Conservation (phyloP, 768 basidiomycete genomes). For the Rhizopogon rudus region DNA sequence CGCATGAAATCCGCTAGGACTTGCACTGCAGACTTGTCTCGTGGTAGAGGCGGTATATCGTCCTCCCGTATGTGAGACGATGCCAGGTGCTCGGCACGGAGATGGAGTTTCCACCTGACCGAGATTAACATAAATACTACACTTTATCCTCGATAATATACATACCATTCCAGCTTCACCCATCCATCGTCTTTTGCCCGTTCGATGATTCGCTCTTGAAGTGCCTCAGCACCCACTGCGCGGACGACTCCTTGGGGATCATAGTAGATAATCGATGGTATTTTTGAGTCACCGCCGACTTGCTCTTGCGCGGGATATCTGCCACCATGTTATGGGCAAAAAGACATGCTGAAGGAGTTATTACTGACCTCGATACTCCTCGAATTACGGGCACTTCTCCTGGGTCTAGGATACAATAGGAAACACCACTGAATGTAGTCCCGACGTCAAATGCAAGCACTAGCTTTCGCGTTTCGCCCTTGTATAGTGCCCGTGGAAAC, state of each 20-base stretch:
- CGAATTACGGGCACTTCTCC: slow-evolving; percentile 28
- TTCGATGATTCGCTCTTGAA: slow-evolving; percentile 28
- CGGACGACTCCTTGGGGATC: slow-evolving; percentile 31
- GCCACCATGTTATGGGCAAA: neutral
- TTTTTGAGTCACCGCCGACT: slow-evolving; percentile 42
- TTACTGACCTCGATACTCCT: slow-evolving; percentile 22
- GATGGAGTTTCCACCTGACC: slow-evolving; percentile 30
- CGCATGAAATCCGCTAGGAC: slow-evolving; percentile 22
- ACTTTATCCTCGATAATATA: neutral
- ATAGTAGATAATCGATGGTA: slow-evolving; percentile 46
- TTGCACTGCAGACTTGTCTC: slow-evolving; percentile 12
- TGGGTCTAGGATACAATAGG: slow-evolving; percentile 31
- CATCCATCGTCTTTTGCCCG: slow-evolving; percentile 32
- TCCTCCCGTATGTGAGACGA: slow-evolving; percentile 18
- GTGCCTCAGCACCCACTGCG: slow-evolving; percentile 41
- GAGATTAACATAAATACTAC: neutral
- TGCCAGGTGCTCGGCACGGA: slow-evolving; percentile 24
- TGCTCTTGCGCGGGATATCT: slow-evolving; percentile 45
- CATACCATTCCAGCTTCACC: slow-evolving; percentile 38
- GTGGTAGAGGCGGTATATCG: slow-evolving; percentile 21
- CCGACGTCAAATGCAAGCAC: slow-evolving; percentile 42
- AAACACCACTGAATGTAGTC: slow-evolving; percentile 39
- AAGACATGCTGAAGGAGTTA: neutral
- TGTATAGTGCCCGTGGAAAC: slow-evolving; percentile 25
- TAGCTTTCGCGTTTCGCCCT: slow-evolving; percentile 34